Evolutionary conservation across 805 yeast genomes (phyloP), one percentile per base, ranked within the genome.

Genomic region (Pichia eremophila): DNA sequence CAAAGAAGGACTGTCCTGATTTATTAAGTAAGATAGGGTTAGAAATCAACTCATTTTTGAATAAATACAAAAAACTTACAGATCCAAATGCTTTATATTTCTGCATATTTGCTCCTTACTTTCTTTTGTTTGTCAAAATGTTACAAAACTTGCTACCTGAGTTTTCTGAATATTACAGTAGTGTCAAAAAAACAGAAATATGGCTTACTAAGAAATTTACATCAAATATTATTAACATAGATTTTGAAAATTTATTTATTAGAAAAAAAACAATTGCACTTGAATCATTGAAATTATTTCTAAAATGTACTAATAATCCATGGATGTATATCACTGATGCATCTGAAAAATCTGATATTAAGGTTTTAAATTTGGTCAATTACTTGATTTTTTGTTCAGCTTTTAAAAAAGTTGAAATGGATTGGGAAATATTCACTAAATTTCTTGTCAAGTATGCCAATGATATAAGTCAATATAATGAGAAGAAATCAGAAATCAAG

Each of bases 381-480:
- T 59, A 57, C 32, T 44, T 63, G 1, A 63, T 57, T 41, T 61
- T 60, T 34, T 37, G 63, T 18, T 57, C 59, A 32, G 54, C 64
- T 7, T 47, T 46, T 34, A 28, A 45, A 3, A 52, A 51, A 7
- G 59, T 63, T 11, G 44, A 57, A 18, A 56, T 53, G 17, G 64
- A 64, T 49, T 64, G 68, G 68, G 65, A 60, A 31, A 60, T 47
- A 36, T 64, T 56, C 40, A 51, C 58, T 12, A 43, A 39, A 8
- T 1, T 22, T 6, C 19, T 51, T 4, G 45, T 39, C n/a, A 45
- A 40, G 22, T 29, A 18, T 12, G 27, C 32, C 3, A 40, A 43
- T 28, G 19, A 34, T 18, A 34, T 18, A 2, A n/a, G 17, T 8
- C 25, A 11, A 15, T 25, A 25, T 8, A 12, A 36, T 2, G 37